phyloP scores from a whole-genome alignment of 2,329 filamentous ascomycete species.

The Ophiosphaerella narmari region DNA sequence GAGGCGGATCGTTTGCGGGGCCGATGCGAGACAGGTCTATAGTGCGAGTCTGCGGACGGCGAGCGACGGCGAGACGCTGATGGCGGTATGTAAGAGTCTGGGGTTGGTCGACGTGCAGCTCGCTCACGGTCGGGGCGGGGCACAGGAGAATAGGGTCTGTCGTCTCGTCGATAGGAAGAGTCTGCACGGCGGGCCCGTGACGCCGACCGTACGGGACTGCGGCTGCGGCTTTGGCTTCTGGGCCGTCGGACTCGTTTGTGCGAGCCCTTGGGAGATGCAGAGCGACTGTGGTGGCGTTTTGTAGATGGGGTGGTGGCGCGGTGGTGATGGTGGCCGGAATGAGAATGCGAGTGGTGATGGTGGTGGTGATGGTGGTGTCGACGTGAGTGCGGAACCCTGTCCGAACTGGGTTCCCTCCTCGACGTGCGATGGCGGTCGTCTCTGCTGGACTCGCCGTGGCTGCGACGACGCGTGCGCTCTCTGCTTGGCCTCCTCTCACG shows the following conservation, averaged over 20 bases:
- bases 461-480: constrained; percentile 40
- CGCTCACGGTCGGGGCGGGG: constrained; percentile 38
- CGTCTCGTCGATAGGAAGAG: constrained; percentile 31
- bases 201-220: constrained; percentile 41
- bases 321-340: constrained; percentile 19
- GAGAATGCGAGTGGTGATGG: constrained; percentile 17
- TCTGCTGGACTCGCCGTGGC: constrained; percentile 35
- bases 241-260: constrained; percentile 41
- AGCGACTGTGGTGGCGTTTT: constrained; percentile 46
- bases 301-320: constrained; percentile 44
- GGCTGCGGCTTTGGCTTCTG: constrained; percentile 24
- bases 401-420: constrained; percentile 43
- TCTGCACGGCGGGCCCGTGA: constrained; percentile 40
- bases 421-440: constrained; percentile 44
- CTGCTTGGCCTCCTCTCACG: constrained; percentile 41
- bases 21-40: constrained; percentile 37
- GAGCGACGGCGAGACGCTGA: constrained; percentile 44
- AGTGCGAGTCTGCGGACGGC: constrained; percentile 47
- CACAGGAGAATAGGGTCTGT: constrained; percentile 40
- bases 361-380: constrained; percentile 40
- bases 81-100: constrained; percentile 42
- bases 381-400: constrained; percentile 41
- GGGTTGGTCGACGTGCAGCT: constrained; percentile 39
- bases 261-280: constrained; percentile 40
- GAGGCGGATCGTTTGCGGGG: constrained; percentile 39